Evolutionary conservation across 2,329 filamentous ascomycete genomes (phyloP).

Genomic region (Aspergillus pseudoterreus): DNA sequence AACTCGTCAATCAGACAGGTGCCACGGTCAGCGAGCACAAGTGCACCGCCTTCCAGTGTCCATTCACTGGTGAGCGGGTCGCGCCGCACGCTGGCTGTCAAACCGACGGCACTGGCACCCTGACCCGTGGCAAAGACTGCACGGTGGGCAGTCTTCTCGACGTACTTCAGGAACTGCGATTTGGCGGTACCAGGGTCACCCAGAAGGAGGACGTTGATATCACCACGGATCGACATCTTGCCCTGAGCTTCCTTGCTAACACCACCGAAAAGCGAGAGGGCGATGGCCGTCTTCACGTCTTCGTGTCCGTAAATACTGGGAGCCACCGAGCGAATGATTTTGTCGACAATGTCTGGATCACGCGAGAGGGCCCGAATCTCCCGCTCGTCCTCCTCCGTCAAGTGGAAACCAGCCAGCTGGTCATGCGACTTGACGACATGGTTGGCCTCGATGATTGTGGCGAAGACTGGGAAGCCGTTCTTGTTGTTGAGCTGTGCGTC

Average conservation of each 20-base stretch:
- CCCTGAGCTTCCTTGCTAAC: slow-evolving; percentile 89
- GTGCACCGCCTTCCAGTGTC: slow-evolving; percentile 92
- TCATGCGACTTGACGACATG: slow-evolving; percentile 96
- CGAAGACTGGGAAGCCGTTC: slow-evolving; percentile 97
- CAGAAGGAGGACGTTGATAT: slow-evolving; percentile 95
- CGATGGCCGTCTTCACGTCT: slow-evolving; percentile 96
- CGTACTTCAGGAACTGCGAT: slow-evolving; percentile 94
- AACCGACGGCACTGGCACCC: slow-evolving; percentile 93
- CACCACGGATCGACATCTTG: slow-evolving; percentile 84
- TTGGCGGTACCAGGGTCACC: slow-evolving; percentile 98
- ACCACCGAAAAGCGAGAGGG: slow-evolving; percentile 89
- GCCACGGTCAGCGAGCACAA: slow-evolving; percentile 91
- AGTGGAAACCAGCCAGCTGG: slow-evolving; percentile 90
- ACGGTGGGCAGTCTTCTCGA: slow-evolving; percentile 94
- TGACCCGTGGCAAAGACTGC: slow-evolving; percentile 98
- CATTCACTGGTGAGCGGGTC: slow-evolving; percentile 95
- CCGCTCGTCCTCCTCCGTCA: slow-evolving; percentile 93
- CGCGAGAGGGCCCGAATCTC: slow-evolving; percentile 82
- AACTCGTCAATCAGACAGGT: slow-evolving; percentile 98
- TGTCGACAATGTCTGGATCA: slow-evolving; percentile 88
- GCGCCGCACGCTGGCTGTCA: slow-evolving; percentile 92
- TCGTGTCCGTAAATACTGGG: slow-evolving; percentile 96
- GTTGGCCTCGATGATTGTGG: slow-evolving; percentile 95
- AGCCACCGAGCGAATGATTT: slow-evolving; percentile 87
- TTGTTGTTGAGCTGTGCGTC: slow-evolving; percentile 97